Conservation (phyloP, 176 grass and related monocot species). For the Zea luxurians region DNA sequence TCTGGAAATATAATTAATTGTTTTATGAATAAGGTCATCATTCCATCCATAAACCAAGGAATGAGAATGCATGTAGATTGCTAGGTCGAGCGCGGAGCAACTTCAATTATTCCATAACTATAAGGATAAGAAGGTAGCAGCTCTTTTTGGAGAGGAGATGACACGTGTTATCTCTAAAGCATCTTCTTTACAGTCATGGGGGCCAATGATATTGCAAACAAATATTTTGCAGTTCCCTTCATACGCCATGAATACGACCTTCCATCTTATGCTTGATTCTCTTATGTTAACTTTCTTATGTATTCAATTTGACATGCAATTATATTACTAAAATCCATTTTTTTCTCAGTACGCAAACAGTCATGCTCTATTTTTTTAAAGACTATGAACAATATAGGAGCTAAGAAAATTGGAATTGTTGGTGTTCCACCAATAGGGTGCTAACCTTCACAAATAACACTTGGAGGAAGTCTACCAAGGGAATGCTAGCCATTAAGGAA, state of each 20-base stretch:
- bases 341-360: too few species aligned
- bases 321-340: too few species aligned
- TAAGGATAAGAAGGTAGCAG: conserved; percentile 45
- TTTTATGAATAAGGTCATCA: too few species aligned
- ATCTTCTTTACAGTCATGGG: conserved; percentile 47
- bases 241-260: conserved; percentile 45
- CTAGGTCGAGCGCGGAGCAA: conserved; percentile 38
- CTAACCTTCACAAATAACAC: conserved; percentile 56
- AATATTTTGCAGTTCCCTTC: conserved; percentile 41
- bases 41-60: too few species aligned
- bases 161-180: conserved; percentile 33
- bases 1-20: conserved; percentile 11
- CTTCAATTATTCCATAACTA: conserved; percentile 53
- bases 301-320: background rate
- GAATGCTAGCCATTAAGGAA: conserved; percentile 53
- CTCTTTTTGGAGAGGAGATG: conserved; percentile 46
- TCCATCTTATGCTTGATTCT: conserved; percentile 37
- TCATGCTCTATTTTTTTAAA: background rate
- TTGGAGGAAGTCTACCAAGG: conserved; percentile 33
- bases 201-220: conserved; percentile 56
- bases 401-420: conserved; percentile 50
- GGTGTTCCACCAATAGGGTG: conserved; percentile 70
- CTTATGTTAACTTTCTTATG: background rate
- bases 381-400: conserved; percentile 49
- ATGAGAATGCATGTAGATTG: conserved; percentile 32